Evolutionary conservation across 495 filamentous ascomycete species (phyloP).

Genomic region (Daldinia childiae): DNA sequence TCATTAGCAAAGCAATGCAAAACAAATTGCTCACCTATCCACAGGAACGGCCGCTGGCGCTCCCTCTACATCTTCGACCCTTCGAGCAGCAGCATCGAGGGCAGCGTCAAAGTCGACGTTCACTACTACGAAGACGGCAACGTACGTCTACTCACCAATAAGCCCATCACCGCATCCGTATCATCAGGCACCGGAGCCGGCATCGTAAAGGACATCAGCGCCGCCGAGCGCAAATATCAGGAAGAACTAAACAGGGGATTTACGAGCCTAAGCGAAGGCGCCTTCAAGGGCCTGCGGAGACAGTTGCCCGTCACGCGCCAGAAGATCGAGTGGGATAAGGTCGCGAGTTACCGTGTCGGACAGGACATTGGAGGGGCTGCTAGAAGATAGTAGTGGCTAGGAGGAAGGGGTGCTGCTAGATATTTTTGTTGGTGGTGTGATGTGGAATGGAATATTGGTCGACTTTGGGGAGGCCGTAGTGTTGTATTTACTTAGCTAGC

Average conservation of each 20-base stretch:
- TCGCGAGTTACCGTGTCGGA: slow-evolving; percentile 88
- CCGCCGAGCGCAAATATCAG: slow-evolving; percentile 89
- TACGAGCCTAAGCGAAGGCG: slow-evolving; percentile 84
- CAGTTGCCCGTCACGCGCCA: slow-evolving; percentile 96
- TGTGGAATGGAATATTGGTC: neutral
- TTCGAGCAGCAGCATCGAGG: slow-evolving; percentile 67
- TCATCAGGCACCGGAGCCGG: slow-evolving; percentile 69
- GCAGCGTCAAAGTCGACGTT: slow-evolving; percentile 82
- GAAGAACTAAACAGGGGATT: slow-evolving; percentile 95
- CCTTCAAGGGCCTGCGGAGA: slow-evolving; percentile 91
- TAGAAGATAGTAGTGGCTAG: slow-evolving; percentile 48
- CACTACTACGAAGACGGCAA: slow-evolving; percentile 99
- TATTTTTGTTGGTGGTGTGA: neutral
- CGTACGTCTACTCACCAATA: slow-evolving; percentile 86
- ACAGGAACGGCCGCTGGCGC: slow-evolving; percentile 95
- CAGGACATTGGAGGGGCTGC: slow-evolving; percentile 73
- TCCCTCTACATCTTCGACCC: slow-evolving; percentile 83
- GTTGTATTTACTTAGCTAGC: neutral
- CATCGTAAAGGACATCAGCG: slow-evolving; percentile 77
- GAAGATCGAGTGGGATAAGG: slow-evolving; percentile 99
- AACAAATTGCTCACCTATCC: neutral
- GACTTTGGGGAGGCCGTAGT: neutral
- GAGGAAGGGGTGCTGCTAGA: neutral
- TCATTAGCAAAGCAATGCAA: neutral
- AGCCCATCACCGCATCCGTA: slow-evolving; percentile 70